Evolutionary conservation across 2,329 filamentous ascomycete species (phyloP), one percentile per base, ranked within the genome.

Genomic region (Hortaea sp.): DNA sequence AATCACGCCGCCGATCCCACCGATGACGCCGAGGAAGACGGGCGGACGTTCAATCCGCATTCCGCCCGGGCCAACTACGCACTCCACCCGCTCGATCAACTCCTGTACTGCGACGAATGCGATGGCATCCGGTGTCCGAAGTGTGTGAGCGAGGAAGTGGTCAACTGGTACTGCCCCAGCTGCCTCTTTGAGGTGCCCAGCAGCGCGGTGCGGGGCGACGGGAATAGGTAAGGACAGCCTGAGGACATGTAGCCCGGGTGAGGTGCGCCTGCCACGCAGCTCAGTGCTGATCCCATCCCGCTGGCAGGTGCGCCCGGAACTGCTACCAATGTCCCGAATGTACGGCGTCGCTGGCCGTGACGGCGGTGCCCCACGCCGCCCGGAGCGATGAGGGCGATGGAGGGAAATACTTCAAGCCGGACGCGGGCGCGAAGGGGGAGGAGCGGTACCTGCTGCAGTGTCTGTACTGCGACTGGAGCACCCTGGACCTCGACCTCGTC

Each of bases 71-170:
- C 92, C 48, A 92, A 88, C 65, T 97, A 88, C 72, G 89, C 88
- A 54, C 74, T 98, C 30, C 95, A 90, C 62, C 90, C 92, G 1
- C 81, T 95, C 39, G 90, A 97, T 61, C 83, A 95, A 63, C 78
- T 98, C 28, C 77, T 97, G 37, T 98, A 94, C 71, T 98, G 92
- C 71, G 90, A 95, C 63, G 92, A 97, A 64, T 98, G 92, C 66
- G 88, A 94, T 63, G 85, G 95, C 66, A 94, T 97, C 51, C 85
- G 92, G 56, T 98, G 92, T 63, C 86, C 88, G 5, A 77, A 88
- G 69, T 98, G 92, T 62, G 85, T 94, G 45, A 79, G 83, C 41
- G 92, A 98, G 63, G 92, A 98, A 69, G 88, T 95, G 46, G 82
- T 94, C 41, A 92, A 87, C 45, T 95, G 88, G 75, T 98, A 87